Conservation (phyloP, 805 yeast species). For the Pichia pseudocactophila region DNA sequence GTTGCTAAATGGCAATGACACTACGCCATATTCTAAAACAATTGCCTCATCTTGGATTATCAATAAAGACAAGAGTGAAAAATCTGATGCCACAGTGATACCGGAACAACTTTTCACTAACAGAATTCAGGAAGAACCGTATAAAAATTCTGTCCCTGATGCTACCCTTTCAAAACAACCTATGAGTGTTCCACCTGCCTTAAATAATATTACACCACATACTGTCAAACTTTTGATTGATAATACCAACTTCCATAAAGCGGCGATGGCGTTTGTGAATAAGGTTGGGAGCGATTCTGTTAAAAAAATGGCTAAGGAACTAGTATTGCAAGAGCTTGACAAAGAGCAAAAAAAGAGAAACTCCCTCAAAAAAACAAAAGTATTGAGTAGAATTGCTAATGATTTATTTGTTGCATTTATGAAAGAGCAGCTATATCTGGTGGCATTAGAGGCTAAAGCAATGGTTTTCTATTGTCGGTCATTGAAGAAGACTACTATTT, state of each 20-base stretch:
- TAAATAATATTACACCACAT: too few relatives aligned
- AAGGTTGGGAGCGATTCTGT: conserved; percentile 25
- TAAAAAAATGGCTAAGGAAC: neutral
- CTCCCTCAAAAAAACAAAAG: conserved; percentile 26
- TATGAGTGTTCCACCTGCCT: too few relatives aligned
- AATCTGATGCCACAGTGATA: too few relatives aligned
- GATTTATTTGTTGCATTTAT: conserved; percentile 55
- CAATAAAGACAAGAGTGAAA: too few relatives aligned
- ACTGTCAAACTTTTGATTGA: conserved; percentile 20
- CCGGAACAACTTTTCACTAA: too few relatives aligned
- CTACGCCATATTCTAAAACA: too few relatives aligned
- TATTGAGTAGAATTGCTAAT: conserved; percentile 27
- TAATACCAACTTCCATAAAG: conserved; percentile 23
- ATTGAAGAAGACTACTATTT: conserved; percentile 27
- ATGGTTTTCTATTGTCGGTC: conserved; percentile 27
- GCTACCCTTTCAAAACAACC: too few relatives aligned
- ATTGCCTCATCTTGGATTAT: too few relatives aligned
- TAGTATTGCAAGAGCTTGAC: conserved; percentile 1
- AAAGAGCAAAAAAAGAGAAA: conserved; percentile 6
- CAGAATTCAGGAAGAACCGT: too few relatives aligned
- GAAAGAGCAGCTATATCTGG: conserved; percentile 43
- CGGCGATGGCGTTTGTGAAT: conserved; percentile 20
- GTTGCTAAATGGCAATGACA: too few relatives aligned
- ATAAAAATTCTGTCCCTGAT: too few relatives aligned
- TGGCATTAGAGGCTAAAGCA: conserved; percentile 38